Percentiles rank a stretch among this genome's conserved stretches.
Evolutionary conservation across 192 early-diverging fungal genomes (phyloP).

Genomic region (Allomyces javanicus): DNA sequence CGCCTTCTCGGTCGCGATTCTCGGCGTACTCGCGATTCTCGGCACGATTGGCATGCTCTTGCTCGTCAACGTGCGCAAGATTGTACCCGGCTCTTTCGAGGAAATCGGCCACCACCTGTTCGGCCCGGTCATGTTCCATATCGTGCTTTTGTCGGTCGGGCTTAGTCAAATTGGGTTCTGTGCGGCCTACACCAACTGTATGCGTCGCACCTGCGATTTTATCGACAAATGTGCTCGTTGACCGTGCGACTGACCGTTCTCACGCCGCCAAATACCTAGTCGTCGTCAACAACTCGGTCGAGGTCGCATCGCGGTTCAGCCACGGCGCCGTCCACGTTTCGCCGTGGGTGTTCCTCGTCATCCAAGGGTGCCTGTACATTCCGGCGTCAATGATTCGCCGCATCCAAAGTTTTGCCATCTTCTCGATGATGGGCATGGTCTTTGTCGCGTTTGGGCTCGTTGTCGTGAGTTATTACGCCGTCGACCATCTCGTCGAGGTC

Average conservation of each 20-base stretch:
- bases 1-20: conserved; percentile 31
- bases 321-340: no score
- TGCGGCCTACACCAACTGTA: conserved; percentile 32
- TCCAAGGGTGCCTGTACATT: conserved; percentile 51
- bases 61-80: conserved; percentile 37
- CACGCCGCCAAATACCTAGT: no score
- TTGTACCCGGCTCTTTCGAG: conserved; percentile 39
- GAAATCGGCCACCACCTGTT: conserved; percentile 45
- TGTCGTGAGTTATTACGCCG: conserved; percentile 37
- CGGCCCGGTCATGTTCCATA: conserved; percentile 33
- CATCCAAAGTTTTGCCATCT: conserved; percentile 31
- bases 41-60: conserved; percentile 43
- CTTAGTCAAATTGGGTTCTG: conserved; percentile 18
- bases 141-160: conserved; percentile 24
- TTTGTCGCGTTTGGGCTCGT: conserved; percentile 49
- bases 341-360: conserved; percentile 26
- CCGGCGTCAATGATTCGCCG: conserved; percentile 46
- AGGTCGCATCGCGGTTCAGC: no score
- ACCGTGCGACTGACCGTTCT: no score
- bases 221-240: no score
- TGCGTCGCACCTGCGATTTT: no score
- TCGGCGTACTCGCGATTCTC: conserved; percentile 35
- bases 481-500: conserved; percentile 17
- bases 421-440: conserved; percentile 44
- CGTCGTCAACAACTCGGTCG: no score